Base-by-base conservation (phyloP, 139 green algal species). In the Picochlorum sp. region DNA sequence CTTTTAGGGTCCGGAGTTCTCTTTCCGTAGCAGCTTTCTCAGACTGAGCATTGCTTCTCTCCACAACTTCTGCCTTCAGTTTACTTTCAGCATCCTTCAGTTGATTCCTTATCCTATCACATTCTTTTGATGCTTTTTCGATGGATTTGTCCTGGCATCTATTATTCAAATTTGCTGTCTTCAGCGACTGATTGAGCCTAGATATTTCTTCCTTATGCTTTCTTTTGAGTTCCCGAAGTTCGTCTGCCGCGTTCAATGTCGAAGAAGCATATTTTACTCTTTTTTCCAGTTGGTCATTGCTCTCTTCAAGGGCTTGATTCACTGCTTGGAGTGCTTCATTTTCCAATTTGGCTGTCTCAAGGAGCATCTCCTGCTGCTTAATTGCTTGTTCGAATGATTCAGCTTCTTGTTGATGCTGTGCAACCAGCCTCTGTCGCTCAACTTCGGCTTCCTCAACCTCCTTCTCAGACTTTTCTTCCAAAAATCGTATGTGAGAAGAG, bases 131-230 rank as follows among this genome's bases (percentile, higher is more conserved):
- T 16, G 39, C 39, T 16, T n/a, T 16, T 47, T 47, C 39, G 5
- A 47, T 20, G 8, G 39, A 16, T n/a, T 25, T 47, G 5, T 47
- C 39, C 8, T 47, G 20, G 39, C 39, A 16, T 47, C 22, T 47
- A 47, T n/a, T 47, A 26, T n/a, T n/a, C 8, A 47, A 10, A 26
- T 47, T 47, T 25, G 39, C 39, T 16, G 39, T 26, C 22, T 47
- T 47, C 18, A 47, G 39, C 39, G 20, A n/a, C 10, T 16, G 18
- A 20, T 81, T 69, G 33, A 93, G 74, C 50, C 83, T 83, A 24
- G 76, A 56, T 16, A 82, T 33, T 59, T 93, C 80, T 64, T 89
- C 73, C 73, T 87, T 89, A 77, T 87, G 75, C 71, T 79, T 75
- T n/a, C 74, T 58, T 62, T 81, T 75, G n/a, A 84, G 73, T 35